Percentiles rank a stretch among this genome's conserved stretches.
Conservation (phyloP, 441 rosid genomes). For the Melastoma candidum region DNA sequence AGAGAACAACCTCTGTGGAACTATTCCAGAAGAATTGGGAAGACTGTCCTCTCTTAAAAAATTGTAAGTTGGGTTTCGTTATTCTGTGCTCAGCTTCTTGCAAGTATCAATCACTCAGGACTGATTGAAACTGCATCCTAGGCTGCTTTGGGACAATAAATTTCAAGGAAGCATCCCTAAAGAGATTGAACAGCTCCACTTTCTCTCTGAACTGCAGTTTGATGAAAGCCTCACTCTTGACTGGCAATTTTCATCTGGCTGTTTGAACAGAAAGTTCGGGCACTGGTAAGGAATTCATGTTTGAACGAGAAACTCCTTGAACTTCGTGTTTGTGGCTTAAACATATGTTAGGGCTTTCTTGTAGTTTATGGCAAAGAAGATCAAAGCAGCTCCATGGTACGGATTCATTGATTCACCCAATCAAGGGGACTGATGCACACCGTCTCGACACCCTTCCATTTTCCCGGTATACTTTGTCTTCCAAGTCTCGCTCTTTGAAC, state of each 20-base stretch:
- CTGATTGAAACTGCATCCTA: conserved; percentile 17
- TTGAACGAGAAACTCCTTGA: no score
- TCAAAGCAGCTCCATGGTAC: conserved; percentile 20
- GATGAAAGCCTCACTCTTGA: conserved; percentile 20
- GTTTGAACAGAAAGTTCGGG: conserved; percentile 40
- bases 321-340: background rate
- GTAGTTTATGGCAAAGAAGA: conserved; percentile 32
- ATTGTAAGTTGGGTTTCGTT: conserved; percentile 42
- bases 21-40: conserved; percentile 47
- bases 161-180: conserved; percentile 29
- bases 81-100: background rate
- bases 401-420: conserved; percentile 16
- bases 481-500: no score
- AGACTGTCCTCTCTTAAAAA: conserved; percentile 29
- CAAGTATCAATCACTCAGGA: conserved; percentile 7
- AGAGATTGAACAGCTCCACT: conserved; percentile 34
- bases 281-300: conserved; percentile 36
- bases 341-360: background rate
- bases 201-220: conserved; percentile 36
- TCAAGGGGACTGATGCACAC: conserved; percentile 20
- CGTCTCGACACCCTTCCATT: conserved; percentile 19
- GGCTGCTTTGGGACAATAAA: conserved; percentile 61
- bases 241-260: no score
- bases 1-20: conserved; percentile 56
- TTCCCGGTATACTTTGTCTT: conserved; percentile 15